Evolutionary conservation across 176 grass and related monocot genomes (phyloP).

Genomic region (Triticum turgidum): DNA sequence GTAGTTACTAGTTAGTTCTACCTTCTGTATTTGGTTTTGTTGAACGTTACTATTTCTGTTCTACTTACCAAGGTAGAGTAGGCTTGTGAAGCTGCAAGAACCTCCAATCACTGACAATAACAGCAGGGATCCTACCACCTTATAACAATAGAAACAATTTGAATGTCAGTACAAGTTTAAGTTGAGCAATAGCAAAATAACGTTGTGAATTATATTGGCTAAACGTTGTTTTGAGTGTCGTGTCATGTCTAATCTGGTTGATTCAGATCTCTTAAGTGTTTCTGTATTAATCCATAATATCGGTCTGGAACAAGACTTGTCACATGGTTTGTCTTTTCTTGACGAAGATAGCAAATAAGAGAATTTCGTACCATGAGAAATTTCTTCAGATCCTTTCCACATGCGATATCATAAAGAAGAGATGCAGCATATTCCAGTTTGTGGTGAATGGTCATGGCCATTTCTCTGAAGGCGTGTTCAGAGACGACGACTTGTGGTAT

Average conservation of each 20-base stretch:
- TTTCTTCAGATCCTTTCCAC: constrained; percentile 81
- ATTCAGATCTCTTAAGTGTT: background rate
- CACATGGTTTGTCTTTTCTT: background rate
- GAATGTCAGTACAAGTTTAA: constrained; percentile 21
- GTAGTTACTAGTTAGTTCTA: background rate
- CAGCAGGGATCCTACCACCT: constrained; percentile 68
- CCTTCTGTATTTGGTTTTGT: background rate
- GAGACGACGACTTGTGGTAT: constrained; percentile 63
- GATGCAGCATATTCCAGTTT: constrained; percentile 32
- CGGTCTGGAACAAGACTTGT: background rate
- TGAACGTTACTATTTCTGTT: background rate
- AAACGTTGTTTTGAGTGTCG: background rate
- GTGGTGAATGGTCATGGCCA: constrained; percentile 50
- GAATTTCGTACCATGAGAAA: constrained; percentile 68
- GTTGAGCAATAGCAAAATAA: constrained; percentile 21
- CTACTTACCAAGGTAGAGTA: constrained; percentile 78
- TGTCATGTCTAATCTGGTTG: background rate
- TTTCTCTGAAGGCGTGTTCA: constrained; percentile 54
- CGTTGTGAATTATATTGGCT: background rate
- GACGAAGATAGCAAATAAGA: background rate
- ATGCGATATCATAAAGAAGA: constrained; percentile 63
- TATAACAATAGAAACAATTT: constrained; percentile 5
- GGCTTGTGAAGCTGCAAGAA: constrained; percentile 72
- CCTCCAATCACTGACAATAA: constrained; percentile 64
- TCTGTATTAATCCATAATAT: background rate